These are phyloP conservation scores for Digitaria exilis DNA, from an alignment of 202 grass and related monocot species.

Conservation along the genomic window DNA sequence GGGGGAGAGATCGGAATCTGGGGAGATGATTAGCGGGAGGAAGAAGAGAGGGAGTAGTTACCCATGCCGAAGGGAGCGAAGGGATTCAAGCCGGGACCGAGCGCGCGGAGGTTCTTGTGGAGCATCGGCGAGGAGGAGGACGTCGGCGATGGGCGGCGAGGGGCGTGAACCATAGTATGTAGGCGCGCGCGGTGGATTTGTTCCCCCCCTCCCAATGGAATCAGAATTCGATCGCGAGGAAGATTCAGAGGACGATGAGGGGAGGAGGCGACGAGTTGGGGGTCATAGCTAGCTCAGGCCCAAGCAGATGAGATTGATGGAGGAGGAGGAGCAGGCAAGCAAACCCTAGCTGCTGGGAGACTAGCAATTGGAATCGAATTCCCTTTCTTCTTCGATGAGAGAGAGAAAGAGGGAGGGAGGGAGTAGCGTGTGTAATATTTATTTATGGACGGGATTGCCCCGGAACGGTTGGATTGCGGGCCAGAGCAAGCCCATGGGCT, in stretches of 20 bases:
- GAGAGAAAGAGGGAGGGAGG: too few species aligned
- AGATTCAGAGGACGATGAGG: constrained; percentile 13
- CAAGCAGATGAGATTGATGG: not conserved
- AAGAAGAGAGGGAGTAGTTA: constrained; percentile 59
- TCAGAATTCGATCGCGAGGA: not conserved
- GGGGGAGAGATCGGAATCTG: not conserved
- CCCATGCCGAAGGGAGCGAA: constrained; percentile 87
- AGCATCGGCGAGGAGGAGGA: constrained; percentile 52
- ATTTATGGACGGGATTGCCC: not conserved
- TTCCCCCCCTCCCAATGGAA: not conserved
- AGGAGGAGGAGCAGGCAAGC: not conserved
- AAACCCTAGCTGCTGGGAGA: constrained; percentile 17
- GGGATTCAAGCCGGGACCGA: constrained; percentile 92
- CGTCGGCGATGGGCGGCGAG: constrained; percentile 5
- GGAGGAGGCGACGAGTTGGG: constrained; percentile 26
- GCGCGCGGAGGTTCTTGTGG: constrained; percentile 63
- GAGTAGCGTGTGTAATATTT: too few species aligned
- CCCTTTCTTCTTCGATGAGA: not conserved
- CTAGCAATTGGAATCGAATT: not conserved
- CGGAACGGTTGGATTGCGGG: not conserved
- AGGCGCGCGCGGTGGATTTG: too few species aligned
- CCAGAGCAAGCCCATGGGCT: not conserved
- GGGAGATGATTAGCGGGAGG: constrained; percentile 33
- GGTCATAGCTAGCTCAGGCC: constrained; percentile 34
- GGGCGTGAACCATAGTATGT: constrained; percentile 53